These are phyloP conservation scores for Erysimum cheiranthoides DNA, from an alignment of 345 rosid genomes.

Conservation along the genomic window DNA sequence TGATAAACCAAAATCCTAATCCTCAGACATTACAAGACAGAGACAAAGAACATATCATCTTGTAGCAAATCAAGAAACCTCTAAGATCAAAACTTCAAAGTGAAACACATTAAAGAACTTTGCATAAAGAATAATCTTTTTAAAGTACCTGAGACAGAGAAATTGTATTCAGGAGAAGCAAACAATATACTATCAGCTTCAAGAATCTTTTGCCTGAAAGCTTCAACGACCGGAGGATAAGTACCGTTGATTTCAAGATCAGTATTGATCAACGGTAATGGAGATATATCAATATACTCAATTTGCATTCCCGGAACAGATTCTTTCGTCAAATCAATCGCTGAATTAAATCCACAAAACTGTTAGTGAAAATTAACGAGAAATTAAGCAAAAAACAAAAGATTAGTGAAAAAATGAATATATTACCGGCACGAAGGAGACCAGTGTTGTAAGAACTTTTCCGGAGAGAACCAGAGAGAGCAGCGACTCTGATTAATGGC, in stretches of 20 bases:
- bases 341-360: slow-evolving; percentile 29
- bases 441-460: slow-evolving; percentile 72
- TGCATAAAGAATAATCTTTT: no score
- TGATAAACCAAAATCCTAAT: neutral
- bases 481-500: slow-evolving; percentile 66
- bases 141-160: slow-evolving; percentile 61
- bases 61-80: neutral
- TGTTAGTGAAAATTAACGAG: neutral
- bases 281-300: slow-evolving; percentile 61
- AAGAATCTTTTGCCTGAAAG: slow-evolving; percentile 66
- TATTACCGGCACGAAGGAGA: slow-evolving; percentile 71
- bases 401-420: neutral
- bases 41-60: neutral
- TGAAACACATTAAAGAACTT: neutral
- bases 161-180: slow-evolving; percentile 88
- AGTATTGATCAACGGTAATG: slow-evolving; percentile 70
- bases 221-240: slow-evolving; percentile 67
- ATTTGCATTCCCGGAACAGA: slow-evolving; percentile 57
- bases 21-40: neutral
- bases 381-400: neutral
- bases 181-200: slow-evolving; percentile 71
- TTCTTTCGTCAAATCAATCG: slow-evolving; percentile 51
- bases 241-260: slow-evolving; percentile 69
- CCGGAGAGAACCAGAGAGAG: slow-evolving; percentile 84
- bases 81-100: neutral